Conservation (phyloP, 805 yeast genomes). For the Ogataea siamensis region DNA sequence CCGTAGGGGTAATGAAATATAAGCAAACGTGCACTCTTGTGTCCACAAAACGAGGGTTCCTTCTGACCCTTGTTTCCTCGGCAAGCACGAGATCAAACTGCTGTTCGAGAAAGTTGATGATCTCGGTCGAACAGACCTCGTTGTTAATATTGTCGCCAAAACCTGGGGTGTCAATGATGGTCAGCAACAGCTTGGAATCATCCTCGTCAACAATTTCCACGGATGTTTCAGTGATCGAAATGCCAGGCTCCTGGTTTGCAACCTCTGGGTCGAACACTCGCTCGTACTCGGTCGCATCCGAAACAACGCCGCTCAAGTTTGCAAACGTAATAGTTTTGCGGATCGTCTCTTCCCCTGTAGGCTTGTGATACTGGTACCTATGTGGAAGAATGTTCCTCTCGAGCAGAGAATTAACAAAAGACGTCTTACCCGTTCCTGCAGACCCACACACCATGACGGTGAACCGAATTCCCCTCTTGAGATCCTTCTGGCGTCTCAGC, state of each 20-base stretch:
- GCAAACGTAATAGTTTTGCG: constrained; percentile 57
- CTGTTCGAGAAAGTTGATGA: constrained; percentile 65
- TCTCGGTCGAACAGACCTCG: constrained; percentile 62
- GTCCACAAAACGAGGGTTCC: constrained; percentile 82
- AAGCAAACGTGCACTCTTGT: constrained; percentile 72
- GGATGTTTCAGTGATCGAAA: constrained; percentile 66
- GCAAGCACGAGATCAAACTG: constrained; percentile 77
- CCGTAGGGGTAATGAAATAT: constrained; percentile 71
- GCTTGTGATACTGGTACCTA: constrained; percentile 44
- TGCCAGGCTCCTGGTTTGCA: constrained; percentile 70
- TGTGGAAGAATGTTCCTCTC: constrained; percentile 63
- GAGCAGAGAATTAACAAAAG: constrained; percentile 66
- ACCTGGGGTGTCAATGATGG: constrained; percentile 59
- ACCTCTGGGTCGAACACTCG: constrained; percentile 59
- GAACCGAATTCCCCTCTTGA: constrained; percentile 70
- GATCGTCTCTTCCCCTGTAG: constrained; percentile 24
- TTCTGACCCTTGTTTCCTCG: constrained; percentile 81
- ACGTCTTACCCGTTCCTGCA: constrained; percentile 75
- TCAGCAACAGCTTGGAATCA: constrained; percentile 51
- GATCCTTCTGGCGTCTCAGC: constrained; percentile 58
- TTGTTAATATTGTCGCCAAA: constrained; percentile 61
- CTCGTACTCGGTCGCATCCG: constrained; percentile 54
- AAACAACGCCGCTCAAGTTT: constrained; percentile 53
- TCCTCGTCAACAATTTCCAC: constrained; percentile 64
- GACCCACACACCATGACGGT: constrained; percentile 72